Percentiles rank a stretch among this genome's conserved stretches.
Evolutionary conservation across 345 rosid genomes (phyloP).

Genomic region (Eucalyptus globulus): DNA sequence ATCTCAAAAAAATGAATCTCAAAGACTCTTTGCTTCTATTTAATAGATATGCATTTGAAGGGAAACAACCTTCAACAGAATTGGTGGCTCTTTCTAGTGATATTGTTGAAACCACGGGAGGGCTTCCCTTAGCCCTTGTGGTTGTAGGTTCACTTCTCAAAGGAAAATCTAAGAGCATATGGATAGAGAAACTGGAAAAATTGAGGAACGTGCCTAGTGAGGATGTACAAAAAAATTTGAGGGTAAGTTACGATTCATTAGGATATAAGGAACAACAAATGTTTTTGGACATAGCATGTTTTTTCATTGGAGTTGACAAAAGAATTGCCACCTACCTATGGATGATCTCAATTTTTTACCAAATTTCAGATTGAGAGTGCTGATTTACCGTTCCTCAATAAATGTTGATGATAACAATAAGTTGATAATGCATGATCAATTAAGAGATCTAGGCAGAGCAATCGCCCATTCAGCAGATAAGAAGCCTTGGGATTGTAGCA

Average conservation of each 20-base stretch:
- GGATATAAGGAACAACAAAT: neutral
- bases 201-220: neutral
- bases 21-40: neutral
- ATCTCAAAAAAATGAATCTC: neutral
- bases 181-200: neutral
- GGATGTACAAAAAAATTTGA: neutral
- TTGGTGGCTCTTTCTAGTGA: neutral
- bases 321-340: neutral
- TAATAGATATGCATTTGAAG: neutral
- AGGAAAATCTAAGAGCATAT: too few species aligned
- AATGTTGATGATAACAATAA: neutral
- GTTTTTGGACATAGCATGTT: neutral
- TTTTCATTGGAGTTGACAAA: neutral
- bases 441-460: neutral
- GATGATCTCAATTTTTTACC: neutral
- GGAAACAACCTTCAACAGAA: neutral
- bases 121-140: neutral
- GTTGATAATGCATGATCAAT: neutral
- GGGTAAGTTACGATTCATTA: neutral
- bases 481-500: neutral
- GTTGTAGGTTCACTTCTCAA: neutral
- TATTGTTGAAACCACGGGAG: neutral
- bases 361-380: accelerated
- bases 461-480: neutral
- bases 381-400: neutral